These are phyloP conservation scores for Fragilaria radians DNA, from an alignment of 108 stramenopile species.

Conservation along the genomic window DNA sequence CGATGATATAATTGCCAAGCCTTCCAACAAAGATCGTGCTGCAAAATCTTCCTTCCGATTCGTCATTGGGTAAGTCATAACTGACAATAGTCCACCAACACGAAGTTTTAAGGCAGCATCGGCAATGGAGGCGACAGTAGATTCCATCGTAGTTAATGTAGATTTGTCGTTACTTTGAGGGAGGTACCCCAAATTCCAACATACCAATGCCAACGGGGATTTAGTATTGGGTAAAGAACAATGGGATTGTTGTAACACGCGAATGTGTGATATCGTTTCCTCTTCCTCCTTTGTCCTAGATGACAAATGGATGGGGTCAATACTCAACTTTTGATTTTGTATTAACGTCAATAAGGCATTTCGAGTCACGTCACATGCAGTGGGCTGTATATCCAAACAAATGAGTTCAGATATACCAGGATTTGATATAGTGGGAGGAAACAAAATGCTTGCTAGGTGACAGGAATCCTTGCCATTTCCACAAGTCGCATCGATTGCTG, in stretches of 20 bases:
- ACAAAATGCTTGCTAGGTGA: conserved; percentile 49
- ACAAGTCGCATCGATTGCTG: conserved; percentile 79
- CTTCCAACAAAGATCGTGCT: conserved; percentile 60
- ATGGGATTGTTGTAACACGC: conserved; percentile 41
- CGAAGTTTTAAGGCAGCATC: conserved; percentile 57
- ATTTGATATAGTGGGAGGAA: conserved; percentile 20
- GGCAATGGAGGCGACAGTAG: conserved; percentile 57
- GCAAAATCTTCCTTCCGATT: conserved; percentile 55
- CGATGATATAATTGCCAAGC: conserved; percentile 58
- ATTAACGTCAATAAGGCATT: conserved; percentile 20
- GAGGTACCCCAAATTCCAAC: conserved; percentile 78
- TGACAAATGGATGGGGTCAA: too few species aligned
- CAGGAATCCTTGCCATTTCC: conserved; percentile 70
- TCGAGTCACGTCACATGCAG: conserved; percentile 49
- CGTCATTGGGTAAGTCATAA: conserved; percentile 69
- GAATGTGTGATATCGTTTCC: too few species aligned
- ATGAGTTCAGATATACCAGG: conserved; percentile 32
- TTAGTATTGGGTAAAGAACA: conserved; percentile 21
- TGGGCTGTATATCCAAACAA: conserved; percentile 67
- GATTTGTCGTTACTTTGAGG: conserved; percentile 19
- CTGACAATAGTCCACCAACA: conserved; percentile 64
- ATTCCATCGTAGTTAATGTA: conserved; percentile 37
- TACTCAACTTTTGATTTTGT: background rate
- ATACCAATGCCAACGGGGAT: conserved; percentile 47
- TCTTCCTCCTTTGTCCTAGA: too few species aligned